A percentile compares a stretch with the other conserved stretches of the same genome.
Conservation (phyloP, 2,329 filamentous ascomycete species). For the Alternaria rosae region DNA sequence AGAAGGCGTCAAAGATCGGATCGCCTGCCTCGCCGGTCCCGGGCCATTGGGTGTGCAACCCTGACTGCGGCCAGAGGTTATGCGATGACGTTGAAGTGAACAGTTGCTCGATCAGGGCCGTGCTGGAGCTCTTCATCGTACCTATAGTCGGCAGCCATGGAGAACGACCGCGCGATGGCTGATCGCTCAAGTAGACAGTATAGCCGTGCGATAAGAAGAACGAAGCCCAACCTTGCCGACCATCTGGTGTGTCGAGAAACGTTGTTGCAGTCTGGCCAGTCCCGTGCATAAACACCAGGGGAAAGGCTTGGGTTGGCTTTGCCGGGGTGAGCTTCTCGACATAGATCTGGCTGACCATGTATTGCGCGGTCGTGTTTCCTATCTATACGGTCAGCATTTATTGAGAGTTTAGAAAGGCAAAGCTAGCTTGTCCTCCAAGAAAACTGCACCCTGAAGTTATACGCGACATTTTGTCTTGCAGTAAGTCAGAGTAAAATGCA, state of each 20-base stretch:
- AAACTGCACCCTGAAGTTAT: not conserved
- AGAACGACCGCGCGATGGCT: slow-evolving; percentile 57
- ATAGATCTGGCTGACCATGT: slow-evolving; percentile 15
- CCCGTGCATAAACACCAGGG: slow-evolving; percentile 43
- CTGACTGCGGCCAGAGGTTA: slow-evolving; percentile 53
- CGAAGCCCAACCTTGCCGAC: slow-evolving; percentile 58
- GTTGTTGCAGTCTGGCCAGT: slow-evolving; percentile 41
- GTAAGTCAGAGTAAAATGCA: not conserved
- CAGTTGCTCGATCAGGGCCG: slow-evolving; percentile 25
- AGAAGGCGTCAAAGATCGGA: slow-evolving; percentile 59
- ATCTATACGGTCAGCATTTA: not conserved
- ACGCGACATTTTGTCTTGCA: not conserved
- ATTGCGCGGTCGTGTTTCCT: not conserved
- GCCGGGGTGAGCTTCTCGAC: slow-evolving; percentile 32
- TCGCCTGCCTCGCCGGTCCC: slow-evolving; percentile 53
- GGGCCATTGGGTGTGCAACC: slow-evolving; percentile 55
- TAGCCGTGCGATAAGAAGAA: slow-evolving; percentile 58
- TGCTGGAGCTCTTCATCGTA: slow-evolving; percentile 19
- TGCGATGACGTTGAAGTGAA: slow-evolving; percentile 50
- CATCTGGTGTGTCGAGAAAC: slow-evolving; percentile 58
- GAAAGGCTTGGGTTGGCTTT: slow-evolving; percentile 10
- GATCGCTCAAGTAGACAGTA: slow-evolving; percentile 59
- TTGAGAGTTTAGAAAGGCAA: fast-evolving
- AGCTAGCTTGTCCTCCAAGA: not conserved
- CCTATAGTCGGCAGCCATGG: slow-evolving; percentile 50